Base-by-base conservation (phyloP, 192 early-diverging fungal species). In the Coemansia sp. region DNA sequence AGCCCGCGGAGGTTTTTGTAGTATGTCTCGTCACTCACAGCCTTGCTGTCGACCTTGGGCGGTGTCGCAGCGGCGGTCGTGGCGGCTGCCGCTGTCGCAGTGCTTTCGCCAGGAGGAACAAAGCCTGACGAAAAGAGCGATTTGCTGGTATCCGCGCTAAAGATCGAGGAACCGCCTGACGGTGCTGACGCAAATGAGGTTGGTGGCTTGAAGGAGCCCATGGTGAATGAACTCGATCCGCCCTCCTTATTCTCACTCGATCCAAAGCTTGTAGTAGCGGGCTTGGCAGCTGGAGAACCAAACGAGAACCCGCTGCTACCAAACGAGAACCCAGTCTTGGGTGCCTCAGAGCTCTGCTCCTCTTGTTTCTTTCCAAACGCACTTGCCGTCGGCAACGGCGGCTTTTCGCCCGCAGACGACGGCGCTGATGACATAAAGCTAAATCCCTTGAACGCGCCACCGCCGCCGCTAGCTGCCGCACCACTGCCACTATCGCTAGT, bases 1-100 rank as follows among this genome's bases (percentile, higher is more conserved):
- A 80, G 68, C 7, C 78, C 78, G 21, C 78, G 78, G 42, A 80
- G 64, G 40, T 67, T 66, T 18, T 59, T 69, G 49, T 64, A 74
- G 23, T 65, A 66, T 37, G 62, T 62, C 30, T 68, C 70, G 9
- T 65, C 65, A 15, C 34, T 53, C 47, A 3, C 8, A 6, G 11
- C 47, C n/a, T 18, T 49, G 24, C 24, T 49, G 13, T 11, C 24
- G 24, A 24, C 22, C 13, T 30, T 57, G 18, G 54, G 9, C 30
- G 56, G 5, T 4, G 42, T 37, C 34, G 34, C 34, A 1, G 11
- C 4, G n/a, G 38, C 41, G 45, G 34, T 52, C 44, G 52, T 27
- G 13, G 47, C 47, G 15, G 47, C 24, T 7, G 47, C 23, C 15
- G 23, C 25, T 30, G 24, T 15, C 14, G 12, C 17, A 21, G 51